Conservation (phyloP, 495 filamentous ascomycete genomes). For the Talaromyces borbonicus region DNA sequence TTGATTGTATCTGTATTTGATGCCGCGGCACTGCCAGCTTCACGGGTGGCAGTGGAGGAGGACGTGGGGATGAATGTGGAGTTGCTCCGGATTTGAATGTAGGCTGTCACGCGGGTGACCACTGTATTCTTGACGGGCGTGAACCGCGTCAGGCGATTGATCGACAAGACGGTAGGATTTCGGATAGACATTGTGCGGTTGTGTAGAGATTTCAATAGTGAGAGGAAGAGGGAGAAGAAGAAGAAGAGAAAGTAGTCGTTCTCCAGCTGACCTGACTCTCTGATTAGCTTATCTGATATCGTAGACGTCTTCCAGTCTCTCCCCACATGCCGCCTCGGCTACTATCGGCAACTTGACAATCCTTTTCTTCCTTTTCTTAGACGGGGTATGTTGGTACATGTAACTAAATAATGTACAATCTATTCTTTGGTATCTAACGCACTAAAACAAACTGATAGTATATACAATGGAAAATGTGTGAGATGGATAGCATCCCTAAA, state of each 20-base stretch:
- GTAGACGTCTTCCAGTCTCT: too few species aligned
- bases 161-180: background rate
- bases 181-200: background rate
- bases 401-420: background rate
- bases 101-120: background rate
- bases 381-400: too few species aligned
- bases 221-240: conserved; percentile 2
- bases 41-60: too few species aligned
- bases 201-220: background rate
- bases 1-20: conserved; percentile 43
- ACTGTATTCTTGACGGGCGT: background rate
- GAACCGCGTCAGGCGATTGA: background rate
- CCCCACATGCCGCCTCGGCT: background rate
- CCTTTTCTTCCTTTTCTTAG: too few species aligned
- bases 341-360: conserved; percentile 1
- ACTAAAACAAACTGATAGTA: conserved; percentile 1
- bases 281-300: too few species aligned
- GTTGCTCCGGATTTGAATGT: conserved; percentile 4
- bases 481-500: background rate
- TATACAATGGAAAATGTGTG: conserved; percentile 1
- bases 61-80: too few species aligned
- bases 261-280: too few species aligned
- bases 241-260: too few species aligned
- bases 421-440: background rate
- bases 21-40: too few species aligned